Percentiles rank a stretch among this genome's conserved stretches.
Evolutionary conservation across 2,329 filamentous ascomycete genomes (phyloP).

Genomic region (Fusarium ramigenum): DNA sequence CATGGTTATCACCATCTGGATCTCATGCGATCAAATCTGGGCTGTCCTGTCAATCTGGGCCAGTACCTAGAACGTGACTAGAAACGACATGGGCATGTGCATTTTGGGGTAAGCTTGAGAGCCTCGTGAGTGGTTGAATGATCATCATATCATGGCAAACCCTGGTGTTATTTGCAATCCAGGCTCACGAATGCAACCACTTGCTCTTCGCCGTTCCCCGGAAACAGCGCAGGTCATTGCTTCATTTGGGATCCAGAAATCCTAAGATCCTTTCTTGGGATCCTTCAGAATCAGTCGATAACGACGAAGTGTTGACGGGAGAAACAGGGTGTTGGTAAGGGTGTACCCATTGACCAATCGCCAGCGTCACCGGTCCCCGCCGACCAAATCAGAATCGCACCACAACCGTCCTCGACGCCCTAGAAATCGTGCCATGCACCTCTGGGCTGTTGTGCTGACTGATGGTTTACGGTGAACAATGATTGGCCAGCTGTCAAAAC

Average conservation of each 20-base stretch:
- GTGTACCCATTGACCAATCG: conserved; percentile 35
- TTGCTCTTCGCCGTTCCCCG: conserved; percentile 18
- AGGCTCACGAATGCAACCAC: conserved; percentile 7
- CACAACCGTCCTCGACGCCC: conserved; percentile 26
- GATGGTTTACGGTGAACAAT: neutral
- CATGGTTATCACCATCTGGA: conserved; percentile 21
- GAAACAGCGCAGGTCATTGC: conserved; percentile 12
- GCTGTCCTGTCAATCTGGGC: conserved; percentile 29
- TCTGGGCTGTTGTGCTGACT: conserved; percentile 39
- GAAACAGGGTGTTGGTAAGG: conserved; percentile 35
- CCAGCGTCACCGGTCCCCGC: conserved; percentile 37
- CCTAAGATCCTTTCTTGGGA: conserved; percentile 1
- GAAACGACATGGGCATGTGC: conserved; percentile 13
- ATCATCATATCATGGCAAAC: conserved; percentile 33
- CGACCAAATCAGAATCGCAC: conserved; percentile 41
- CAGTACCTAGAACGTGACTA: conserved; percentile 23
- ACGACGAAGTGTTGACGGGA: conserved; percentile 35
- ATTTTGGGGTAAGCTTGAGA: conserved; percentile 26
- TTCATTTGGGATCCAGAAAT: conserved; percentile 16
- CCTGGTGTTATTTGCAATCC: neutral
- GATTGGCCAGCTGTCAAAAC: conserved; percentile 30
- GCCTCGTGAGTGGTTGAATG: conserved; percentile 26
- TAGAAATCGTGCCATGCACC: conserved; percentile 41
- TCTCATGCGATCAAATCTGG: conserved; percentile 34
- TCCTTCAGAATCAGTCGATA: conserved; percentile 34